Evolutionary conservation across 2,329 filamentous ascomycete genomes (phyloP), one percentile per base, ranked within the genome.

Genomic region (Botrytis aclada): DNA sequence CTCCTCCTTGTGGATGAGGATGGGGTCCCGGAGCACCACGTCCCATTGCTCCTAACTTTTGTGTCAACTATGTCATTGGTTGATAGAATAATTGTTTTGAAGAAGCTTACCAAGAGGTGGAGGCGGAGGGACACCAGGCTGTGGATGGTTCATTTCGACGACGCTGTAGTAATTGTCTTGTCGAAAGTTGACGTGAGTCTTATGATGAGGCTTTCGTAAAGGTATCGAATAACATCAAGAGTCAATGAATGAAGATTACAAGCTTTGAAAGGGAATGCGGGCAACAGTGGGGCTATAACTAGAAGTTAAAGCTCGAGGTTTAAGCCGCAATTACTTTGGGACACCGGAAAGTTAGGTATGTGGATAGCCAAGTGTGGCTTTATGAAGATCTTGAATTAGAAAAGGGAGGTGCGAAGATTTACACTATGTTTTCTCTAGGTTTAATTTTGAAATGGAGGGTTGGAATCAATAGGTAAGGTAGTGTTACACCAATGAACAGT

Each of bases 241-340:
- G 3, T 58, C n/a, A 34, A 43, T 69, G 41, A 45, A 32, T 29
- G 18, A 56, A 54, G 47, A 56, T 60, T 56, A n/a, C 41, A 43
- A 39, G 22, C 43, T 47, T 41, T 25, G 34, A 7, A 64, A 65
- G 34, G 25, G 22, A 39, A 32, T 29, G 41, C 34, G 54, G 54
- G 63, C 63, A 25, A 54, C 39, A 20, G 37, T 25, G 32, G 25
- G 63, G 51, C 51, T 69, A 61, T 72, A 72, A 69, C 41, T 72
- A 54, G n/a, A 51, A 69, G 10, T 41, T 51, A 69, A 56, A 32
- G 18, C 1, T 72, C 25, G 12, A 8, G 16, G 32, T 29, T 60
- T 67, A 29, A 47, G 70, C 51, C 39, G 51, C 62, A 41, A 14
- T 61, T 25, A 3, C 34, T 71, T 56, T 43, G 22, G 51, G 62